A percentile compares a stretch with the other conserved stretches of the same genome.
Evolutionary conservation across 805 yeast genomes (phyloP).

Genomic region (Schizosaccharomyces japonicus): DNA sequence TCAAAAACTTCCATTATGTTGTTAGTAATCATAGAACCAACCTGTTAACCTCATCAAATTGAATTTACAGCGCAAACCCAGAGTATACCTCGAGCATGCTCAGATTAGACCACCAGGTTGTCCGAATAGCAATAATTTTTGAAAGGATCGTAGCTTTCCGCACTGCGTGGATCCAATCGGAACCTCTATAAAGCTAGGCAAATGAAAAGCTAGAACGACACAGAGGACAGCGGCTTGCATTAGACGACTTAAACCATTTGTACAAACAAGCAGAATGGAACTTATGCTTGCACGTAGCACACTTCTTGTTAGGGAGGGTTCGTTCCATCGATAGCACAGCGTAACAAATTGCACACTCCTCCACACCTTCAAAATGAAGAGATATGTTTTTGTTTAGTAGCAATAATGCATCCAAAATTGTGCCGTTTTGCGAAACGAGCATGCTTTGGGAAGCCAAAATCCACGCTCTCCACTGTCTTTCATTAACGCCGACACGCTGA

Average conservation of each 20-base stretch:
- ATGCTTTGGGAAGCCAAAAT: conserved; percentile 69
- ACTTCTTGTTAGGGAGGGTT: conserved; percentile 67
- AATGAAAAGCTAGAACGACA: conserved; percentile 41
- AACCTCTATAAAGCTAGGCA: no score
- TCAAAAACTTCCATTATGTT: no score
- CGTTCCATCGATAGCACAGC: conserved; percentile 64
- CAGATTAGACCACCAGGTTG: no score
- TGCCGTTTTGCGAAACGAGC: conserved; percentile 17
- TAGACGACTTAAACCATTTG: conserved; percentile 92
- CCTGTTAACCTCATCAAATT: no score
- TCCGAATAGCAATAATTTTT: neutral
- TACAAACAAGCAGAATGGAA: conserved; percentile 90
- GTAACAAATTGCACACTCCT: conserved; percentile 93
- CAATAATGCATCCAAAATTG: conserved; percentile 38
- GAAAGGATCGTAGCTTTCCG: no score
- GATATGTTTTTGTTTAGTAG: conserved; percentile 51
- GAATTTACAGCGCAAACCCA: no score
- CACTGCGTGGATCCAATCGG: no score
- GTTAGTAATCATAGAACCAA: no score
- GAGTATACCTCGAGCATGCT: no score
- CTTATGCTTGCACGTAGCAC: conserved; percentile 76
- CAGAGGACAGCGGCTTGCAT: conserved; percentile 78
- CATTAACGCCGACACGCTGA: conserved; percentile 65
- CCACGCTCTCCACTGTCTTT: conserved; percentile 89
- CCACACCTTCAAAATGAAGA: conserved; percentile 76